Evolutionary conservation across 441 rosid species (phyloP).

Genomic region (Gossypium gossypioides): DNA sequence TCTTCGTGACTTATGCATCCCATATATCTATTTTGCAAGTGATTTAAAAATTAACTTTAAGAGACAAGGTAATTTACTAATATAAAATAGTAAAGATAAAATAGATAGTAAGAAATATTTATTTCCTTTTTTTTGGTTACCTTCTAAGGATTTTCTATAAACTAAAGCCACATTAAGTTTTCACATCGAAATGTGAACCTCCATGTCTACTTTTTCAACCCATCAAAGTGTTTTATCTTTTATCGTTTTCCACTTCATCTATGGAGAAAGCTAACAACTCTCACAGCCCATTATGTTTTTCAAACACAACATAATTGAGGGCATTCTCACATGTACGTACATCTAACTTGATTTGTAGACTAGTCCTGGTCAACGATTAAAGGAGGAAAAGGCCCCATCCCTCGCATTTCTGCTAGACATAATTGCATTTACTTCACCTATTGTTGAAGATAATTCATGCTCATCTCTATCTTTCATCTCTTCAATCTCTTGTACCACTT

Average conservation of each 20-base stretch:
- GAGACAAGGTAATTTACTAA: background rate
- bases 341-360: background rate
- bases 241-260: background rate
- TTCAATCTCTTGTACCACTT: slow-evolving; percentile 49
- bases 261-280: background rate
- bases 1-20: background rate
- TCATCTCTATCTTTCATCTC: slow-evolving; percentile 30
- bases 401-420: background rate
- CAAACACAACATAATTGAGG: background rate
- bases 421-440: slow-evolving; percentile 14
- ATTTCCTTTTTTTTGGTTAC: background rate
- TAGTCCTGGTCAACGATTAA: background rate
- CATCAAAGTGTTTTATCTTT: too few relatives aligned
- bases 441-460: slow-evolving; percentile 13
- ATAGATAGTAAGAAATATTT: background rate
- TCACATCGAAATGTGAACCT: background rate
- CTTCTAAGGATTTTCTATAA: background rate
- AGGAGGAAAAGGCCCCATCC: background rate
- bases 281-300: background rate
- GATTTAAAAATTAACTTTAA: background rate
- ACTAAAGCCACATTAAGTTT: background rate
- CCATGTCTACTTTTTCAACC: background rate
- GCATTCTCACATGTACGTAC: background rate
- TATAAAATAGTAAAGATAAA: background rate
- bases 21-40: background rate